Evolutionary conservation across 176 grass and related monocot species (phyloP), one percentile per base, ranked within the genome.

Genomic region (Otatea glauca): DNA sequence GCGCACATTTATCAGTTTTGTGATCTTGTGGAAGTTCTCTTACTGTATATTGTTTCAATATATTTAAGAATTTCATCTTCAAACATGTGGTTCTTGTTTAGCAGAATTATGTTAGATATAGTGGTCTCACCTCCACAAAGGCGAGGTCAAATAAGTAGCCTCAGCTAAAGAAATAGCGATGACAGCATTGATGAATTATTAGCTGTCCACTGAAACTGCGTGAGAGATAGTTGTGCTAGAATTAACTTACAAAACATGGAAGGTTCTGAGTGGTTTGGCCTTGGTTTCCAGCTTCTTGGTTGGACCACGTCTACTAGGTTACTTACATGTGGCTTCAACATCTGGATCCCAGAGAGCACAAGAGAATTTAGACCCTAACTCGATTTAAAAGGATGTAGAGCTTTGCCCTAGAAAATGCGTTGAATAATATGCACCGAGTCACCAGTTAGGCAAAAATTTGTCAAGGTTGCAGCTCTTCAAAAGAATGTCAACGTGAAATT

Each of bases 1-100:
- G n/a, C 7, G 6, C 34, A 24, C 5, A 55, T 34, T 70, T 17
- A 32, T 41, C 12, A 51, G n/a, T 76, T 41, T 79, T 79, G 42
- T 79, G 42, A 21, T 67, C 16, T 79, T 27, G 24, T 49, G 43
- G 61, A 66, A 66, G 61, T 67, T 63, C 34, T 77, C 16, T 70
- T 70, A 51, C 6, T 44, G 11, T 69, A 42, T 64, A 49, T 50
- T 72, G 21, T 61, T 76, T 64, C 56, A 43, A 78, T 38, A 63
- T 50, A 71, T 58, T 56, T 29, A 66, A 51, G 58, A 69, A 24
- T 21, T 37, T 82, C 27, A 38, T 50, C 69, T 9, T 68, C 32
- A 55, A 62, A 53, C 47, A 55, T 84, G 47, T 67, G 47, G 43
- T 13, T 37, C 21, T 25, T 27, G 4, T 76, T 65, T 76, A 9